A percentile compares a stretch with the other conserved stretches of the same genome.
These are phyloP conservation scores for Claviceps sp. DNA, from an alignment of 2,329 filamentous ascomycete species.

Conservation along the genomic window DNA sequence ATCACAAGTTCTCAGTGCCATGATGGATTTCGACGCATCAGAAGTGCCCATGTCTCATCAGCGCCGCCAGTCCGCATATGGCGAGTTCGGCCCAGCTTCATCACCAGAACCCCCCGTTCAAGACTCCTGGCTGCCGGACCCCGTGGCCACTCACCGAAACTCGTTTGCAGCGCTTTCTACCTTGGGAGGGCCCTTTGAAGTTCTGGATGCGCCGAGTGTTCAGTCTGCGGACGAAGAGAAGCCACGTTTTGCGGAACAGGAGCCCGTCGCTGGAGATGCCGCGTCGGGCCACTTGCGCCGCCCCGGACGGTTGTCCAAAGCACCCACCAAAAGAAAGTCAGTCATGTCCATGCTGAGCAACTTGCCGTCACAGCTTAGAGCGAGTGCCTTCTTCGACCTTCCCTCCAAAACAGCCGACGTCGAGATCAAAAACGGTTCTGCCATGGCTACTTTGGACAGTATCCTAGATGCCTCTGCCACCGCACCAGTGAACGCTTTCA, in stretches of 20 bases:
- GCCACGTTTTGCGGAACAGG: slow-evolving; percentile 2
- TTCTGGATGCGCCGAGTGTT: slow-evolving; percentile 8
- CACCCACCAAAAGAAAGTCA: slow-evolving; percentile 19
- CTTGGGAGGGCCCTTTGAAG: slow-evolving; percentile 9
- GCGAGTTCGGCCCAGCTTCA: slow-evolving; percentile 8
- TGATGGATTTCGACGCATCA: slow-evolving; percentile 23
- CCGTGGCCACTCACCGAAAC: slow-evolving; percentile 24
- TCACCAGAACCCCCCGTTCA: slow-evolving; percentile 10
- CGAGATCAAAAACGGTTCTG: slow-evolving; percentile 62
- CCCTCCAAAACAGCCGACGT: slow-evolving; percentile 39
- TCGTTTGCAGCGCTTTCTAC: slow-evolving; percentile 21
- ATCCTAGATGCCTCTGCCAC: slow-evolving; percentile 81
- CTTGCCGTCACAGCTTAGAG: slow-evolving; percentile 72
- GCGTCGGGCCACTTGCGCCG: slow-evolving; percentile 15
- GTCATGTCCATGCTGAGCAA: slow-evolving; percentile 16
- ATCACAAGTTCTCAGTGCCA: slow-evolving; percentile 56
- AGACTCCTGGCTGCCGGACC: slow-evolving; percentile 33
- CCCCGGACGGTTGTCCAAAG: slow-evolving; percentile 20
- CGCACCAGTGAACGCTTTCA: slow-evolving; percentile 84
- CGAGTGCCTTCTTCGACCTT: slow-evolving; percentile 80
- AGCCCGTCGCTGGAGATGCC: slow-evolving; percentile 8
- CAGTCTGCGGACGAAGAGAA: slow-evolving; percentile 3
- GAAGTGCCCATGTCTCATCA: slow-evolving; percentile 2
- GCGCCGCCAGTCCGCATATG: slow-evolving; percentile 11
- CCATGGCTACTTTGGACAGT: slow-evolving; percentile 76